Percentiles rank a stretch among this genome's conserved stretches.
phyloP scores from a whole-genome alignment of 2,329 filamentous ascomycete species.

The Pseudopithomyces maydicus region DNA sequence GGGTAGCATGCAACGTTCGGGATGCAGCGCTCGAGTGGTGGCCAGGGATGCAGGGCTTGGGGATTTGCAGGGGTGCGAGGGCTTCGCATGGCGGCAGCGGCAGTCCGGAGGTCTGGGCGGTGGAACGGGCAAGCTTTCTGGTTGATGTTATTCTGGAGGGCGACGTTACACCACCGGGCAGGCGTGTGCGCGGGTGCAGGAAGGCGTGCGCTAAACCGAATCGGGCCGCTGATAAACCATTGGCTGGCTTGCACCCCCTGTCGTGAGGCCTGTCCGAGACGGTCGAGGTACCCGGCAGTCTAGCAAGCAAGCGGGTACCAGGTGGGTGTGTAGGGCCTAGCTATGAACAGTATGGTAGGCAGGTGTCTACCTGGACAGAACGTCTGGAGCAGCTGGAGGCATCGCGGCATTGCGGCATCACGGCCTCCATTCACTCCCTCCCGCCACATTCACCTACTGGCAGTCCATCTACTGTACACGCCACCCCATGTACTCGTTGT shows the following conservation, averaged over 20 bases:
- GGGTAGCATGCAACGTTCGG: slow-evolving; percentile 24
- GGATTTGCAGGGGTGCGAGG: slow-evolving; percentile 28
- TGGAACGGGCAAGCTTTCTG: slow-evolving; percentile 30
- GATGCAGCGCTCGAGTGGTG: slow-evolving; percentile 24
- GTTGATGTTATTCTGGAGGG: slow-evolving; percentile 41
- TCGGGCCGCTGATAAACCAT: slow-evolving; percentile 40
- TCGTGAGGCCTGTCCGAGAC: too few relatives aligned
- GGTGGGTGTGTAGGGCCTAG: too few relatives aligned
- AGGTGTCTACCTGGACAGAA: too few relatives aligned
- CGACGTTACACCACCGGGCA: slow-evolving; percentile 25
- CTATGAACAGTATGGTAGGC: too few relatives aligned
- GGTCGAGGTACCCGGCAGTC: too few relatives aligned
- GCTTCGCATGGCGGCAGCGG: slow-evolving; percentile 25
- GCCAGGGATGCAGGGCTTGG: slow-evolving; percentile 27
- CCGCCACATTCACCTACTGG: too few relatives aligned
- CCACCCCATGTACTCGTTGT: too few relatives aligned
- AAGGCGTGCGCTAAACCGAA: slow-evolving; percentile 29
- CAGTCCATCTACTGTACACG: too few relatives aligned
- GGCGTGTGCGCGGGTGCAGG: slow-evolving; percentile 30
- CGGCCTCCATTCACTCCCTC: too few relatives aligned
- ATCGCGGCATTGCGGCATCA: too few relatives aligned
- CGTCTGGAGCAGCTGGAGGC: too few relatives aligned
- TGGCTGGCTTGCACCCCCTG: slow-evolving; percentile 19
- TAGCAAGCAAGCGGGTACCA: too few relatives aligned
- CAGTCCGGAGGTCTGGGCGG: slow-evolving; percentile 28